phyloP scores from a whole-genome alignment of 805 yeast species.

The Kazachstania taianensis region DNA sequence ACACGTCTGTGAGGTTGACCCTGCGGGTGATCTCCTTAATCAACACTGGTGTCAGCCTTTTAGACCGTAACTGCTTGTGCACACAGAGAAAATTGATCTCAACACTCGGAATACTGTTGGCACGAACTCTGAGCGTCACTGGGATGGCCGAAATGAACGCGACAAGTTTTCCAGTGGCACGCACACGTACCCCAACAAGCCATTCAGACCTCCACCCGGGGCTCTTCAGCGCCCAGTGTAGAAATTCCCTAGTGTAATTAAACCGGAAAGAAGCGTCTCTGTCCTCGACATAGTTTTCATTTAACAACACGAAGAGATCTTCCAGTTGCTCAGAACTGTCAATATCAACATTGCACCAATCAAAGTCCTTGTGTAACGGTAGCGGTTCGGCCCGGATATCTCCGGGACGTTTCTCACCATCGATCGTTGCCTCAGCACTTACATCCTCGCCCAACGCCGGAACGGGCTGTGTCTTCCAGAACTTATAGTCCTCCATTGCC shows the following conservation, averaged over 20 bases:
- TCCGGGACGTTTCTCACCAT: slow-evolving; percentile 50
- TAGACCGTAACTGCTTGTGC: slow-evolving; percentile 87
- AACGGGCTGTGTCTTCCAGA: slow-evolving; percentile 98
- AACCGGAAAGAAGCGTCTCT: slow-evolving; percentile 86
- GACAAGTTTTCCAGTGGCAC: slow-evolving; percentile 62
- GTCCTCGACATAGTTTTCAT: slow-evolving; percentile 92
- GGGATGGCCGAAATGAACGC: slow-evolving; percentile 94
- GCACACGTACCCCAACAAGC: slow-evolving; percentile 90
- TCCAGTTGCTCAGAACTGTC: slow-evolving; percentile 45
- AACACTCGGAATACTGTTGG: slow-evolving; percentile 47
- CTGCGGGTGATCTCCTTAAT: slow-evolving; percentile 92
- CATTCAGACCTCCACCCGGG: slow-evolving; percentile 89
- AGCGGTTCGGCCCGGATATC: slow-evolving; percentile 65
- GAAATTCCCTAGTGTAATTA: slow-evolving; percentile 72
- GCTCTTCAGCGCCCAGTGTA: slow-evolving; percentile 87
- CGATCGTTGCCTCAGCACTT: slow-evolving; percentile 73
- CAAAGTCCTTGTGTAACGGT: slow-evolving; percentile 68
- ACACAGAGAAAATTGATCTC: slow-evolving; percentile 92
- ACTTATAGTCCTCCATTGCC: slow-evolving; percentile 81
- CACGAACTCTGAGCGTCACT: slow-evolving; percentile 50
- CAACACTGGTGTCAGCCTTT: slow-evolving; percentile 86
- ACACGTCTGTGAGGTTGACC: slow-evolving; percentile 70
- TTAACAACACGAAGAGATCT: slow-evolving; percentile 70
- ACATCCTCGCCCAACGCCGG: slow-evolving; percentile 60
- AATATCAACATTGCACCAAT: slow-evolving; percentile 77